Evolutionary conservation across 2,329 filamentous ascomycete species (phyloP), one percentile per base, ranked within the genome.

Genomic region (Cordyceps pruinosa): DNA sequence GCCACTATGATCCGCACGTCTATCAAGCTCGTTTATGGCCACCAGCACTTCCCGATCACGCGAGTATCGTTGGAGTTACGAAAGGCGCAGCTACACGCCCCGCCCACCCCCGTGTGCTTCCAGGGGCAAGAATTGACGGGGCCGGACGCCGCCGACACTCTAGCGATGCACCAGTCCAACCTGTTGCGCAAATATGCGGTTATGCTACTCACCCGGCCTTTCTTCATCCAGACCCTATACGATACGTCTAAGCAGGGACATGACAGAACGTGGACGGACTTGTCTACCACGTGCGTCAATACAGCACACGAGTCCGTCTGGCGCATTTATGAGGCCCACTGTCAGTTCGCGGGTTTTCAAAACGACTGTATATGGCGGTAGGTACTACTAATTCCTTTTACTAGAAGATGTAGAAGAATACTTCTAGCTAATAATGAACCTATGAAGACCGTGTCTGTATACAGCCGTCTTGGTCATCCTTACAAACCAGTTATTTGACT

Each of bases 401-500:
- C 35, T n/a, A n/a, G 2, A 37, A 37, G n/a, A 12, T n/a, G n/a
- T n/a, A n/a, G 15, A 37, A n/a, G 17, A 37, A 19, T 39, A 8
- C 2, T n/a, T 19, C 17, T 21, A 3, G 8, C 37, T 19, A 8
- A 19, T n/a, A 19, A 8, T n/a, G 4, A n/a, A 8, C 17, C 37
- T 8, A 17, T 2, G 9, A 19, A 84, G 82, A 61, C 78, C 83
- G 62, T 82, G 80, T 55, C 71, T 84, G 39, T 84, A 83, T 59
- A 73, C 80, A 5, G 77, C 81, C 1, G 72, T 76, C 0, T 70
- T 85, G 2, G 72, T 84, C 32, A 71, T 83, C 4, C 67, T 83
- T 45, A 80, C 79, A 61, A 84, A 84, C 63, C 78, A 82, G 58
- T 82, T 83, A 62, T 76, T 75, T 4, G 71, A 68, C 1, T 67